phyloP scores from a whole-genome alignment of 2,329 filamentous ascomycete species.

The Ophiosphaerella herpotricha region DNA sequence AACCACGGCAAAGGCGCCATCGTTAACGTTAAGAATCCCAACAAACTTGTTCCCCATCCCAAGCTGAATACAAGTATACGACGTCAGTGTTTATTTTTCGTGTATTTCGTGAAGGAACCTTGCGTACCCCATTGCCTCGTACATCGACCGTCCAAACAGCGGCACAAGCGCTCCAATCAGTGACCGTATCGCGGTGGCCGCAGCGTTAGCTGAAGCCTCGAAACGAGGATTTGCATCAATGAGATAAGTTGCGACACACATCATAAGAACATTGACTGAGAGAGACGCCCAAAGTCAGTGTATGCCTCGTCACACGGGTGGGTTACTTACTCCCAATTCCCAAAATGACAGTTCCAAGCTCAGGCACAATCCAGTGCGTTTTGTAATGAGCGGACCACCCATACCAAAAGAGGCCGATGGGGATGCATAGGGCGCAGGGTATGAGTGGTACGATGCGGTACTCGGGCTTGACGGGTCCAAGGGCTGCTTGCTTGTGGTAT shows the following conservation, averaged over 20 bases:
- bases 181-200: conserved; percentile 58
- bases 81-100: too few species aligned
- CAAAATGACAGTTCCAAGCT: conserved; percentile 15
- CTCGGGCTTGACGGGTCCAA: conserved; percentile 35
- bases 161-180: conserved; percentile 62
- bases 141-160: conserved; percentile 63
- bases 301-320: too few species aligned
- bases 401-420: conserved; percentile 44
- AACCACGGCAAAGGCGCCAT: conserved; percentile 49
- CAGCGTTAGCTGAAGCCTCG: conserved; percentile 58
- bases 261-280: conserved; percentile 9
- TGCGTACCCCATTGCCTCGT: conserved; percentile 53
- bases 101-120: too few species aligned
- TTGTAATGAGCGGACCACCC: conserved; percentile 58
- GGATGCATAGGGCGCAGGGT: conserved; percentile 24
- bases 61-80: conserved; percentile 22
- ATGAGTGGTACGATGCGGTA: conserved; percentile 39
- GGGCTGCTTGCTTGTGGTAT: conserved; percentile 23
- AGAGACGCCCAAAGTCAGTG: too few species aligned
- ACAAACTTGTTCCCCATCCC: conserved; percentile 61
- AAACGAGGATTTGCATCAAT: conserved; percentile 59
- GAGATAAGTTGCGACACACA: conserved; percentile 59
- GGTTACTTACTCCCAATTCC: conserved; percentile 5
- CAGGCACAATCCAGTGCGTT: conserved; percentile 59
- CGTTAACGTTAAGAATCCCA: conserved; percentile 56